Conservation (phyloP, 495 filamentous ascomycete genomes). For the Xylaria intraflava region DNA sequence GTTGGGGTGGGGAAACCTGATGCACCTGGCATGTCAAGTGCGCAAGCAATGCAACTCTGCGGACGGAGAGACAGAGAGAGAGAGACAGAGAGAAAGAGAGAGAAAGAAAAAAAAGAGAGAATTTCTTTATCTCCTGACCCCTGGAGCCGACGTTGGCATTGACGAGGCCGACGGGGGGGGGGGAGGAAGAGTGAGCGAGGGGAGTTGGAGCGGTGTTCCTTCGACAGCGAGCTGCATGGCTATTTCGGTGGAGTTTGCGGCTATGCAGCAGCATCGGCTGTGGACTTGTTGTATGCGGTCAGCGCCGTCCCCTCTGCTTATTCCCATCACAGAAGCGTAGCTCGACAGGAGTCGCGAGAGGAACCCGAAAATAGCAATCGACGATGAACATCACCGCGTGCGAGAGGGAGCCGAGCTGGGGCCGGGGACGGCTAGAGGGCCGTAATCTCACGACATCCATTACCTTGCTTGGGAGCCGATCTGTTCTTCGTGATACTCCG, state of each 20-base stretch:
- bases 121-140: constrained; percentile 1
- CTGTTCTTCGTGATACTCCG: background rate
- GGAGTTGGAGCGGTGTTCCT: constrained; percentile 5
- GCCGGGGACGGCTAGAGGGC: background rate
- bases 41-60: constrained; percentile 13
- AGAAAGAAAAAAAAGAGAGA: constrained; percentile 8
- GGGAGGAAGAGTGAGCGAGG: background rate
- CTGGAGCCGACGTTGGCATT: constrained; percentile 5
- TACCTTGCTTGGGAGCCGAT: background rate
- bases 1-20: constrained; percentile 10
- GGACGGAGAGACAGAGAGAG: too few species aligned
- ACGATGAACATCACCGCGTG: background rate
- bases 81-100: too few species aligned
- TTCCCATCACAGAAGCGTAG: background rate
- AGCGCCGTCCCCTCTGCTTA: constrained; percentile 4
- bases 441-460: background rate
- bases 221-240: constrained; percentile 1
- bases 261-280: constrained; percentile 5
- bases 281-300: constrained; percentile 3
- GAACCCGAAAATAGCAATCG: constrained; percentile 6
- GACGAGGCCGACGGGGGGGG: background rate
- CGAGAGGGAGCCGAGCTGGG: background rate
- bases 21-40: constrained; percentile 2
- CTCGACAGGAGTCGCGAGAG: background rate
- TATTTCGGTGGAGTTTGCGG: constrained; percentile 12